Conservation (phyloP, 352 stramenopile species). For the Phytophthora citrophthora region DNA sequence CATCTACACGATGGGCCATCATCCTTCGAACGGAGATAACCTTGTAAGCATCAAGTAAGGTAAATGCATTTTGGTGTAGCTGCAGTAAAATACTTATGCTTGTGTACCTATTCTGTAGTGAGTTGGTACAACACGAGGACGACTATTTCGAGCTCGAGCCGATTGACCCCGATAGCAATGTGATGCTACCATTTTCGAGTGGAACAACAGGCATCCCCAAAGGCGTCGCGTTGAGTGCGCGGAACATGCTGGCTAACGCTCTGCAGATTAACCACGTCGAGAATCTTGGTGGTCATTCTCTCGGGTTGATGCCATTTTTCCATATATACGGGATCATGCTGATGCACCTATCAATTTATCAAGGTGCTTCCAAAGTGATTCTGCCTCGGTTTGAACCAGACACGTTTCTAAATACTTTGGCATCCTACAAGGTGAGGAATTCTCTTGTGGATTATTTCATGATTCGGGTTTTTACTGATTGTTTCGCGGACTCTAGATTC, state of each 20-base stretch:
- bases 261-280: constrained; percentile 81
- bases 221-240: constrained; percentile 75
- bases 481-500: constrained; percentile 31
- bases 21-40: neutral
- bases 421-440: constrained; percentile 55
- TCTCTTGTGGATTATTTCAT: neutral
- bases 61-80: neutral
- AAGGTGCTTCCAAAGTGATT: constrained; percentile 84
- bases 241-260: constrained; percentile 92
- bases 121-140: constrained; percentile 43
- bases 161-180: constrained; percentile 59
- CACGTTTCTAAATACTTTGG: constrained; percentile 87
- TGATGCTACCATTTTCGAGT: constrained; percentile 92
- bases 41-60: constrained; percentile 65
- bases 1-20: constrained; percentile 59
- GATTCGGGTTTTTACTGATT: neutral
- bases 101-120: constrained; percentile 36
- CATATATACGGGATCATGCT: constrained; percentile 94
- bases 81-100: constrained; percentile 3
- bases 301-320: constrained; percentile 93
- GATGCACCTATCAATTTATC: constrained; percentile 82
- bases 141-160: constrained; percentile 33
- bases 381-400: constrained; percentile 91
- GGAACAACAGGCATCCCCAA: constrained; percentile 94
- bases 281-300: constrained; percentile 47